Conservation (phyloP, 768 basidiomycete species). For the Kondoa malvinella region DNA sequence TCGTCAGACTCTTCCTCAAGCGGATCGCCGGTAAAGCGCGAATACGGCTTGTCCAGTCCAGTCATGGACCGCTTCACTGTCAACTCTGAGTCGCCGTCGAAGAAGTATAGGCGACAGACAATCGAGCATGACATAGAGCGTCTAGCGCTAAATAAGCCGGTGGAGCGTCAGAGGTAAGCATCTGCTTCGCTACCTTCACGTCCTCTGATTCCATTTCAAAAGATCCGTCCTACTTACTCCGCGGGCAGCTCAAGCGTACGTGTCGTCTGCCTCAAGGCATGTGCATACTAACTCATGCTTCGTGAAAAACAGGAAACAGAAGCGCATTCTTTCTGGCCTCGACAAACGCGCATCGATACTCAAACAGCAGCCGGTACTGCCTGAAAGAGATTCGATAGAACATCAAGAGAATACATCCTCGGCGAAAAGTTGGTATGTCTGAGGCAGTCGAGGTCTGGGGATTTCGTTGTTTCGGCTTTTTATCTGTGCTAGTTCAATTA, state of each 20-base stretch:
- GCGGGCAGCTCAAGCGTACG: background rate
- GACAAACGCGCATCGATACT: background rate
- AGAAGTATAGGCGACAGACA: slow-evolving; percentile 21
- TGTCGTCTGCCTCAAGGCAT: too few relatives aligned
- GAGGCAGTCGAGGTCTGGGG: background rate
- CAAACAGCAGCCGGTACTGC: background rate
- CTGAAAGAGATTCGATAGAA: background rate
- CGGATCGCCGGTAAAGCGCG: background rate
- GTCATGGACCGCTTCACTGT: background rate
- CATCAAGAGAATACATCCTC: background rate
- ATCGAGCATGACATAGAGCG: slow-evolving; percentile 21
- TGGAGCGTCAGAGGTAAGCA: too few relatives aligned
- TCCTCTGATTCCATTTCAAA: background rate
- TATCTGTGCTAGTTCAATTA: too few relatives aligned
- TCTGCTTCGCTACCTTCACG: background rate
- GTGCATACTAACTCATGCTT: too few relatives aligned
- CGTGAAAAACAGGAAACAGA: too few relatives aligned
- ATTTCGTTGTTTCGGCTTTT: background rate
- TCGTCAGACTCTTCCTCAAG: background rate
- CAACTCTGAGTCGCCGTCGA: background rate
- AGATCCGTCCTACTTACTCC: slow-evolving; percentile 11
- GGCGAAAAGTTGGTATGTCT: background rate
- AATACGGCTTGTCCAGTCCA: background rate
- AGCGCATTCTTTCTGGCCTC: background rate
- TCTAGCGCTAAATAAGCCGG: slow-evolving; percentile 12